Conservation (phyloP, 2,329 filamentous ascomycete genomes). For the Alternaria viburni region DNA sequence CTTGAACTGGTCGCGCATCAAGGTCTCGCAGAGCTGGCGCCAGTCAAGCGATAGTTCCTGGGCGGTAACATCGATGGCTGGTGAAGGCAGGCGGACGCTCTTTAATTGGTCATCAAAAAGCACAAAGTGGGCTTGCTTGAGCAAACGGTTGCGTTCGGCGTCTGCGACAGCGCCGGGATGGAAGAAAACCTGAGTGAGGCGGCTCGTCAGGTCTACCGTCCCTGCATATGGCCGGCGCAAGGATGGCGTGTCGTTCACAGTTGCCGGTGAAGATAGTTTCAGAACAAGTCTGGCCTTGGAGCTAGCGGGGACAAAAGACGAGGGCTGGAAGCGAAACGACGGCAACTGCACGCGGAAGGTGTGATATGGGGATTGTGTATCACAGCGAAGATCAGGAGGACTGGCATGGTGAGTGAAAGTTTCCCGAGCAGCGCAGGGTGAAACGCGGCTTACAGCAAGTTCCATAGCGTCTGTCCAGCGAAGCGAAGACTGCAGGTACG, state of each 20-base stretch:
- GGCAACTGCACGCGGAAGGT: constrained; percentile 7
- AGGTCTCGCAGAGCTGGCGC: constrained; percentile 20
- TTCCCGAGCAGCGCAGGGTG: constrained; percentile 2
- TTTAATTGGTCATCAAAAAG: constrained; percentile 21
- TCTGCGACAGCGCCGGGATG: constrained; percentile 7
- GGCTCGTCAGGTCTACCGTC: constrained; percentile 5
- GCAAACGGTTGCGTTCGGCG: constrained; percentile 6
- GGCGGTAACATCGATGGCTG: constrained; percentile 14
- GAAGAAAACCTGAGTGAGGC: constrained; percentile 21
- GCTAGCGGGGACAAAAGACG: constrained; percentile 19
- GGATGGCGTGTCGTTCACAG: constrained; percentile 2
- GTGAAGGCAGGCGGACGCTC: constrained; percentile 18
- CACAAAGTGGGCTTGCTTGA: constrained; percentile 22
- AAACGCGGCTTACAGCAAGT: constrained; percentile 22
- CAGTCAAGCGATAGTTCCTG: constrained; percentile 24
- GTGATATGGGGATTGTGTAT: not conserved
- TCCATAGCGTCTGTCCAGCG: constrained; percentile 18
- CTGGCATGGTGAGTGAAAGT: constrained; percentile 11
- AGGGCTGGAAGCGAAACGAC: constrained; percentile 27
- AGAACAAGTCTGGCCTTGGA: constrained; percentile 20
- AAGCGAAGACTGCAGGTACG: constrained; percentile 25
- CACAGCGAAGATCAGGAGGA: constrained; percentile 5
- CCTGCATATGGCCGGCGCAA: constrained; percentile 9
- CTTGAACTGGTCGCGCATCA: constrained; percentile 20
- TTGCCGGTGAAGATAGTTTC: constrained; percentile 18